phyloP scores from a whole-genome alignment of 2,329 filamentous ascomycete genomes.

The Alternaria novae-zelandiae region DNA sequence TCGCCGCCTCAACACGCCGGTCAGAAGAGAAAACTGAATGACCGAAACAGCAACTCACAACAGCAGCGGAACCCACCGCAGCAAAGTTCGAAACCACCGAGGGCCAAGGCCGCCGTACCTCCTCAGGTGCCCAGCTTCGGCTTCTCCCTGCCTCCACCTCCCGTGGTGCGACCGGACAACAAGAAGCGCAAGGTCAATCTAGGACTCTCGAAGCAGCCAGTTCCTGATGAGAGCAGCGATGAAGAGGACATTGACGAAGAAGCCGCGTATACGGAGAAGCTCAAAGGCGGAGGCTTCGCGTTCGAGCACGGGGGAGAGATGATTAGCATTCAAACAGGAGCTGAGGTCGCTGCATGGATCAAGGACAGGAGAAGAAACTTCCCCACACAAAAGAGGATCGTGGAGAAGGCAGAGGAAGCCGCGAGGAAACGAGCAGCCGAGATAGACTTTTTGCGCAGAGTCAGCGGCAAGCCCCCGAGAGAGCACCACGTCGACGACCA shows the following conservation, averaged over 20 bases:
- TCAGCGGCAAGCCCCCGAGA: slow-evolving; percentile 28
- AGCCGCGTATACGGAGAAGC: slow-evolving; percentile 50
- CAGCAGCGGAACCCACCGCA: slow-evolving; percentile 17
- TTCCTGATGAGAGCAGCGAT: slow-evolving; percentile 54
- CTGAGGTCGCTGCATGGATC: slow-evolving; percentile 80
- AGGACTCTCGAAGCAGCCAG: slow-evolving; percentile 71
- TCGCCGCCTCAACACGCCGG: slow-evolving; percentile 27
- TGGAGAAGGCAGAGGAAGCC: slow-evolving; percentile 64
- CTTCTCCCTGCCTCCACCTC: slow-evolving; percentile 35
- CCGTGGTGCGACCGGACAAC: slow-evolving; percentile 50
- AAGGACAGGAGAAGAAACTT: slow-evolving; percentile 80
- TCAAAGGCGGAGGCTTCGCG: slow-evolving; percentile 60
- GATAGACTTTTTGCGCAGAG: slow-evolving; percentile 49
- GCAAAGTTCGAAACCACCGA: slow-evolving; percentile 36
- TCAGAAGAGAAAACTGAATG: slow-evolving; percentile 39
- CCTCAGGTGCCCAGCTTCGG: slow-evolving; percentile 48
- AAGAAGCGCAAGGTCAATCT: slow-evolving; percentile 76
- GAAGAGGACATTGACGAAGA: slow-evolving; percentile 77
- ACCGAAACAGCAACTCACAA: slow-evolving; percentile 19
- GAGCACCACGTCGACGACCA: background rate
- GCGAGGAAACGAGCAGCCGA: slow-evolving; percentile 32
- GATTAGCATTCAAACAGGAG: slow-evolving; percentile 59
- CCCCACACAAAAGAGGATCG: slow-evolving; percentile 75
- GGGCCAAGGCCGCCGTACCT: slow-evolving; percentile 41
- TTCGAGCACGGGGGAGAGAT: slow-evolving; percentile 65